Conservation (phyloP, 164 flowering plant species). For the Berberis thunbergii region DNA sequence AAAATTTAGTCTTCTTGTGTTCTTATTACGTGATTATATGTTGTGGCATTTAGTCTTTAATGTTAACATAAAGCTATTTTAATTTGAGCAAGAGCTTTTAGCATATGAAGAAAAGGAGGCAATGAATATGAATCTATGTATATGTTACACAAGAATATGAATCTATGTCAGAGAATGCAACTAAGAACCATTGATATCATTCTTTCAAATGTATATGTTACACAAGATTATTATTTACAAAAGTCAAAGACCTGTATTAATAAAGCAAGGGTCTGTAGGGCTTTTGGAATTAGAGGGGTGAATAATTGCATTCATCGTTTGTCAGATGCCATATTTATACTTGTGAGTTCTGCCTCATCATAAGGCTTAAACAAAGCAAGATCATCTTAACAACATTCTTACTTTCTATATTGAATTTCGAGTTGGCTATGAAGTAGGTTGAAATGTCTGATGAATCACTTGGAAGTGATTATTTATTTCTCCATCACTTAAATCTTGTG, state of each 20-base stretch:
- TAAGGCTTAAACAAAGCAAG: too few relatives aligned
- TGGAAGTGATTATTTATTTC: too few relatives aligned
- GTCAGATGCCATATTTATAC: slow-evolving; percentile 53
- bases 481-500: too few relatives aligned
- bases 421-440: too few relatives aligned
- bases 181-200: slow-evolving; percentile 44
- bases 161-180: slow-evolving; percentile 39
- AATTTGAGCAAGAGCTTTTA: slow-evolving; percentile 49
- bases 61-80: not conserved
- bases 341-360: slow-evolving; percentile 33
- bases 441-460: too few relatives aligned
- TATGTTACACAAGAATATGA: not conserved
- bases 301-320: slow-evolving; percentile 48
- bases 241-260: slow-evolving; percentile 42
- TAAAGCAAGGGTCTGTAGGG: slow-evolving; percentile 44
- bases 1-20: not conserved
- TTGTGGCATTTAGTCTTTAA: not conserved
- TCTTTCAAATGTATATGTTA: slow-evolving; percentile 36
- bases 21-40: not conserved
- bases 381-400: too few relatives aligned
- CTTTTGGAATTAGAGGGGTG: slow-evolving; percentile 33
- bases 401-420: too few relatives aligned
- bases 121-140: slow-evolving; percentile 35
- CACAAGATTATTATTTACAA: slow-evolving; percentile 26
- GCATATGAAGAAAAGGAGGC: slow-evolving; percentile 50